These are phyloP conservation scores for Verbena officinalis DNA, from an alignment of 257 asterid genomes.

Conservation along the genomic window DNA sequence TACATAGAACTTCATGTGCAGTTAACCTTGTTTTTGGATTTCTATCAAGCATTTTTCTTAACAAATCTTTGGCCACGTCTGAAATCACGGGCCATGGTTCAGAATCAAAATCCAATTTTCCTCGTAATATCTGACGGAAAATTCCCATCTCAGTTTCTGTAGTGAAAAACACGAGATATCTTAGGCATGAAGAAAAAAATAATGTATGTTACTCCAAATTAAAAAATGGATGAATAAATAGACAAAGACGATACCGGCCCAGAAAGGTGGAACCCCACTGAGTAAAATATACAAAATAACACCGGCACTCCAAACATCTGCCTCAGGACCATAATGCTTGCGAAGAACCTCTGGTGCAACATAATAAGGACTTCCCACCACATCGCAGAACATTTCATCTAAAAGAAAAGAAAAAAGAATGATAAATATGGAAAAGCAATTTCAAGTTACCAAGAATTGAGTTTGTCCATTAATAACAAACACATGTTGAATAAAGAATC, in stretches of 20 bases:
- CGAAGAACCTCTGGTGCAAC: slow-evolving; percentile 94
- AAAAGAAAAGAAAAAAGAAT: not conserved
- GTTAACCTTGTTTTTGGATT: slow-evolving; percentile 82
- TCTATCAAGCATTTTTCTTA: slow-evolving; percentile 80
- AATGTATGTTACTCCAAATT: not conserved
- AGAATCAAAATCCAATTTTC: slow-evolving; percentile 77
- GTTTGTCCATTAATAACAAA: not conserved
- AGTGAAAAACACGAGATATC: slow-evolving; percentile 27
- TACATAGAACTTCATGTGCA: slow-evolving; percentile 91
- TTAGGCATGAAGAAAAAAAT: slow-evolving; percentile 21
- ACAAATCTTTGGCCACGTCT: slow-evolving; percentile 79
- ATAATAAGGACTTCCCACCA: slow-evolving; percentile 94
- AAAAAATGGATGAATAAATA: slow-evolving; percentile 8
- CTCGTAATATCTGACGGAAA: slow-evolving; percentile 83
- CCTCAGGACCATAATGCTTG: slow-evolving; percentile 91
- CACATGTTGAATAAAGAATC: not conserved
- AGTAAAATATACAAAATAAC: slow-evolving; percentile 91
- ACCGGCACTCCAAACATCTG: slow-evolving; percentile 98
- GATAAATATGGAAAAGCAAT: slow-evolving; percentile 12
- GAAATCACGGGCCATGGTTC: slow-evolving; percentile 97
- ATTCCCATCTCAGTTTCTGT: slow-evolving; percentile 97
- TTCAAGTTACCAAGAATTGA: not conserved
- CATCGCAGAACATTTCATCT: slow-evolving; percentile 86
- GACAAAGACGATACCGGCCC: slow-evolving; percentile 68
- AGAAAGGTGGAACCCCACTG: slow-evolving; percentile 93